These are phyloP conservation scores for Trichophyton rubrum DNA, from an alignment of 2,329 filamentous ascomycete species.

Conservation along the genomic window DNA sequence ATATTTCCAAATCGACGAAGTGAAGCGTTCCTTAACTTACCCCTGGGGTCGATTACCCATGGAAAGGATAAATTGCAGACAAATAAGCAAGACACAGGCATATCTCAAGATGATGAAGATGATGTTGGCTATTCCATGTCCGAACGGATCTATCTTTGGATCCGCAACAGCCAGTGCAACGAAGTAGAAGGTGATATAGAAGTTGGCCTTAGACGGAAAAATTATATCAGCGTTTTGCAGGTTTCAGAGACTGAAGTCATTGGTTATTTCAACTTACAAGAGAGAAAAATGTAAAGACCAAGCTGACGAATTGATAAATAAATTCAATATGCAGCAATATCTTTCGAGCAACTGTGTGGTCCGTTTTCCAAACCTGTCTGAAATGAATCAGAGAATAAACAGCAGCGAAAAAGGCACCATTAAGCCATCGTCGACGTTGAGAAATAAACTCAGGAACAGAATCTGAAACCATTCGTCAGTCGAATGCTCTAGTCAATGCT, in stretches of 20 bases:
- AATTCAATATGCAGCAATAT: constrained; percentile 89
- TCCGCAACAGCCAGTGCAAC: constrained; percentile 83
- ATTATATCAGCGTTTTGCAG: constrained; percentile 11
- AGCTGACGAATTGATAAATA: constrained; percentile 81
- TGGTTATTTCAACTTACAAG: constrained; percentile 37
- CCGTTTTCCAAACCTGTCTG: constrained; percentile 80
- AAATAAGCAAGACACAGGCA: constrained; percentile 72
- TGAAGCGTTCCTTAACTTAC: constrained; percentile 21
- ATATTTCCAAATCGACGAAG: neutral
- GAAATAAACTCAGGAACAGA: constrained; percentile 93
- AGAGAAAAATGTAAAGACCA: constrained; percentile 95
- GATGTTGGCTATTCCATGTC: constrained; percentile 67
- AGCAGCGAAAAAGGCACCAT: constrained; percentile 95
- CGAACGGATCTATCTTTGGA: constrained; percentile 72
- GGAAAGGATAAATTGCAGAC: constrained; percentile 88
- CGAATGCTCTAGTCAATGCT: neutral
- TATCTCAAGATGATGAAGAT: constrained; percentile 85
- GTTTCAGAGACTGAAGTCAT: too few relatives aligned
- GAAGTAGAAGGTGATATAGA: constrained; percentile 98
- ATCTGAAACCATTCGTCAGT: constrained; percentile 41
- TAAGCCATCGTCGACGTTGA: constrained; percentile 90
- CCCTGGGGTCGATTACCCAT: constrained; percentile 95
- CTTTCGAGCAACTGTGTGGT: constrained; percentile 82
- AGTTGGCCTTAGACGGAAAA: constrained; percentile 54
- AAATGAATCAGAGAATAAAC: constrained; percentile 96